A percentile compares a stretch with the other conserved stretches of the same genome.
phyloP scores from a whole-genome alignment of 2,329 filamentous ascomycete genomes.

The Ophiostoma sp. region DNA sequence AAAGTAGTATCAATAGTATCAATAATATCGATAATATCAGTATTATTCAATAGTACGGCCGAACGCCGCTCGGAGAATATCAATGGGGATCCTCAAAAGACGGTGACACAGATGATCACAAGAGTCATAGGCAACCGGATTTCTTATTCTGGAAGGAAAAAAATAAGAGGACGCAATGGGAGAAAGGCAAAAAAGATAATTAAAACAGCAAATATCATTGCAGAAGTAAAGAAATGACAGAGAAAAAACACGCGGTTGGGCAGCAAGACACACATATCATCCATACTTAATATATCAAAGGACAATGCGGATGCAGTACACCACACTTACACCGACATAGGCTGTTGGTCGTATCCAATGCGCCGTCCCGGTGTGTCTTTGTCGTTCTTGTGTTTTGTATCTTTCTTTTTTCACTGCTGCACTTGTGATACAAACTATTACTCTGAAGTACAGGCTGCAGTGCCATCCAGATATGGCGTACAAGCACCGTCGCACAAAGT shows the following conservation, averaged over 20 bases:
- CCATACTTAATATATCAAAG: background rate
- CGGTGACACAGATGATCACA: constrained; percentile 10
- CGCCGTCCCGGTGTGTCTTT: background rate
- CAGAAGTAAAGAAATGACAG: background rate
- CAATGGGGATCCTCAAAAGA: background rate
- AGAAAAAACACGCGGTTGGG: constrained; percentile 7
- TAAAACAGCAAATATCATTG: background rate
- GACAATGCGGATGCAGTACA: constrained; percentile 4
- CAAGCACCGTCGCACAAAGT: constrained; percentile 1
- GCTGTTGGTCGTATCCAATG: background rate
- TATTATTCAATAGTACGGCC: constrained; percentile 4
- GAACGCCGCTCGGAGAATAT: constrained; percentile 13
- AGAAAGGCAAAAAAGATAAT: background rate
- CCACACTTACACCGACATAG: constrained; percentile 9
- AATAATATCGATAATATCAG: background rate
- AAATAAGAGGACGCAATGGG: background rate
- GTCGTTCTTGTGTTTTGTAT: background rate
- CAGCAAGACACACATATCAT: constrained; percentile 1
- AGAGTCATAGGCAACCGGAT: background rate
- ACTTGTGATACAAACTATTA: background rate
- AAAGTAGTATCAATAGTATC: background rate
- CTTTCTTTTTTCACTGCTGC: background rate
- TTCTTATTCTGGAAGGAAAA: background rate
- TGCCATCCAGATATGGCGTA: background rate
- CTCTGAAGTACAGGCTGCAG: background rate